Percentiles rank a stretch among this genome's conserved stretches.
phyloP scores from a whole-genome alignment of 2,329 filamentous ascomycete genomes.

The Polytolypa hystricis region DNA sequence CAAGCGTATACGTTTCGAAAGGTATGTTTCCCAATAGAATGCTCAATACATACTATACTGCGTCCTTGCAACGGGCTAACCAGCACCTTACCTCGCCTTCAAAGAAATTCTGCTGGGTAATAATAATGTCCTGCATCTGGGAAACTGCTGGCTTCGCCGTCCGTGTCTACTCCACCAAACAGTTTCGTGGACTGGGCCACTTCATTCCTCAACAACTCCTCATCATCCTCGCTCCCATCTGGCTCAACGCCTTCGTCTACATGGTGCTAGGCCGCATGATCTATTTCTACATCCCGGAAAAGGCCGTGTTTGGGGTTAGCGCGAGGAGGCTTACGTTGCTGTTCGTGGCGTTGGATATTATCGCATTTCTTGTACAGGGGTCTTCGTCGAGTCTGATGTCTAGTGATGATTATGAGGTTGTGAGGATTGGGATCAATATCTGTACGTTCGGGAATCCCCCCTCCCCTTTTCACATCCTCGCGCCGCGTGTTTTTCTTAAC shows the following conservation, averaged over 20 bases:
- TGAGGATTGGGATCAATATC: slow-evolving; percentile 16
- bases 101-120: slow-evolving; percentile 14
- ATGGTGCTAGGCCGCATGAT: slow-evolving; percentile 39
- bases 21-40: slow-evolving; percentile 3
- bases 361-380: slow-evolving; percentile 16
- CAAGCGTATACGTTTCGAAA: slow-evolving; percentile 11
- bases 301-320: slow-evolving; percentile 27
- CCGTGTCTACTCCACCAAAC: slow-evolving; percentile 7
- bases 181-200: slow-evolving; percentile 7
- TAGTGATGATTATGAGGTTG: slow-evolving; percentile 8
- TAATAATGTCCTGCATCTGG: slow-evolving; percentile 10
- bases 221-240: slow-evolving; percentile 12
- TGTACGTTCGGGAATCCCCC: slow-evolving; percentile 10
- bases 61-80: slow-evolving; percentile 2
- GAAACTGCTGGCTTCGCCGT: slow-evolving; percentile 11
- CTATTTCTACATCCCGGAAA: slow-evolving; percentile 32
- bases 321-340: slow-evolving; percentile 27
- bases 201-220: slow-evolving; percentile 11
- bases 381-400: slow-evolving; percentile 13
- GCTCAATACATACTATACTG: too few relatives aligned
- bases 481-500: neutral
- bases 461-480: neutral
- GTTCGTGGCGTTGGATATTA: slow-evolving; percentile 34
- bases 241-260: slow-evolving; percentile 38
- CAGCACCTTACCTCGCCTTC: neutral